These are phyloP conservation scores for Trypanosoma avium DNA, from an alignment of 208 protist genomes.

Conservation along the genomic window DNA sequence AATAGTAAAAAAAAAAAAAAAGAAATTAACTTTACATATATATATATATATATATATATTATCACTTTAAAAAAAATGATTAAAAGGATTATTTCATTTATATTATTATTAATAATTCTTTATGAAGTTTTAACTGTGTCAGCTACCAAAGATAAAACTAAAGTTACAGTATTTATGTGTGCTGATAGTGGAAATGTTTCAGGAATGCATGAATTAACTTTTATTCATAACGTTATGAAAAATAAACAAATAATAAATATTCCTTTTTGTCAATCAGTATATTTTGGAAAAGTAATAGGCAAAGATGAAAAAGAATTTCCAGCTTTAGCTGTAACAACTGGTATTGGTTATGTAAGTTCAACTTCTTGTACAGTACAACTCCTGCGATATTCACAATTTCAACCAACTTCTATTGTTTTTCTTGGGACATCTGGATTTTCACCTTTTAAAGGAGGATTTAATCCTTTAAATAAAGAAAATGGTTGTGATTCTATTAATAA, in stretches of 20 bases:
- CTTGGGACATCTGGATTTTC: constrained; percentile 65
- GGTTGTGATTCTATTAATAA: constrained; percentile 1
- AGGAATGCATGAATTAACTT: constrained; percentile 43
- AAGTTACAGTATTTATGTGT: constrained; percentile 40
- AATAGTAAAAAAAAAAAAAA: too few relatives aligned
- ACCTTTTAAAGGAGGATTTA: constrained; percentile 52
- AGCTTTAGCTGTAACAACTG: constrained; percentile 48
- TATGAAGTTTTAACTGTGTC: not conserved
- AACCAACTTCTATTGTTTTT: constrained; percentile 36
- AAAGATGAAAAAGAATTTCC: constrained; percentile 32
- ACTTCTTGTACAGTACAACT: constrained; percentile 46
- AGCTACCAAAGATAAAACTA: not conserved
- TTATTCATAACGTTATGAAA: constrained; percentile 35
- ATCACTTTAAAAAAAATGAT: too few relatives aligned
- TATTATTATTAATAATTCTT: not conserved
- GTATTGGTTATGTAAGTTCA: constrained; percentile 50
- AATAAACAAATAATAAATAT: constrained; percentile 27
- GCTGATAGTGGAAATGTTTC: constrained; percentile 40
- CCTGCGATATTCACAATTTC: constrained; percentile 23
- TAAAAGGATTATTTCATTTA: not conserved
- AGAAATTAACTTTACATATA: too few relatives aligned
- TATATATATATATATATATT: too few relatives aligned
- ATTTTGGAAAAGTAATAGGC: constrained; percentile 38
- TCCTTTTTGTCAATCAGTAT: constrained; percentile 42
- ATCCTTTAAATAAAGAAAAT: constrained; percentile 43